Evolutionary conservation across 352 stramenopile genomes (phyloP).

Genomic region (Thalassiosira livingstoniorum): DNA sequence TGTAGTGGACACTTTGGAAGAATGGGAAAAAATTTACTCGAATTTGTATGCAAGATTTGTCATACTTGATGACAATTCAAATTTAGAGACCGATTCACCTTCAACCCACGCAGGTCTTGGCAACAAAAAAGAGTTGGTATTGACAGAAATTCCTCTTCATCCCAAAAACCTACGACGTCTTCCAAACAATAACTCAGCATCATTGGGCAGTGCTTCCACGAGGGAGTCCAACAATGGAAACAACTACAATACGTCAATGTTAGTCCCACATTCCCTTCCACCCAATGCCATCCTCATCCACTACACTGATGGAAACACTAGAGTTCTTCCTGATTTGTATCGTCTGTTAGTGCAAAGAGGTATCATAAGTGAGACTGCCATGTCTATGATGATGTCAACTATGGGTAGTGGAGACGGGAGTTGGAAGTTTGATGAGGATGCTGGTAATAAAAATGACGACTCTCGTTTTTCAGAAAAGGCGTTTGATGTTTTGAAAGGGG

Average conservation of each 20-base stretch:
- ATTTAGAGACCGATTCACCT: background rate
- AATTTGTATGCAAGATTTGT: constrained; percentile 41
- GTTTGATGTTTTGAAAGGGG: constrained; percentile 33
- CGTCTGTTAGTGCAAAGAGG: constrained; percentile 41
- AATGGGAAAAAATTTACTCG: constrained; percentile 12
- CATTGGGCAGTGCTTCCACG: no score
- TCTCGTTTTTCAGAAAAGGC: constrained; percentile 29
- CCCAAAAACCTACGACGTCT: constrained; percentile 31
- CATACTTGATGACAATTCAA: constrained; percentile 12
- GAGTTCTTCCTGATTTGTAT: constrained; percentile 58
- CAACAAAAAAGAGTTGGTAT: constrained; percentile 1
- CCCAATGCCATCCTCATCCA: constrained; percentile 72
- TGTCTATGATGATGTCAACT: constrained; percentile 6
- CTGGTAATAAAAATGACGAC: background rate
- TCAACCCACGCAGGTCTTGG: background rate
- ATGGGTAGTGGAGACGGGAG: background rate
- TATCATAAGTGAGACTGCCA: constrained; percentile 30
- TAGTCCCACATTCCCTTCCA: constrained; percentile 52
- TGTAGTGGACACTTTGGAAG: background rate
- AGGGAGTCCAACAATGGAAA: background rate
- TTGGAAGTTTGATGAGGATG: background rate
- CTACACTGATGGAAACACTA: constrained; percentile 70
- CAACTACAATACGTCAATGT: constrained; percentile 20
- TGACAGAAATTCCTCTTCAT: constrained; percentile 25
- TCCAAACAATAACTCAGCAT: background rate